These are phyloP conservation scores for Alternaria conjuncta DNA, from an alignment of 2,329 filamentous ascomycete genomes.

Conservation along the genomic window DNA sequence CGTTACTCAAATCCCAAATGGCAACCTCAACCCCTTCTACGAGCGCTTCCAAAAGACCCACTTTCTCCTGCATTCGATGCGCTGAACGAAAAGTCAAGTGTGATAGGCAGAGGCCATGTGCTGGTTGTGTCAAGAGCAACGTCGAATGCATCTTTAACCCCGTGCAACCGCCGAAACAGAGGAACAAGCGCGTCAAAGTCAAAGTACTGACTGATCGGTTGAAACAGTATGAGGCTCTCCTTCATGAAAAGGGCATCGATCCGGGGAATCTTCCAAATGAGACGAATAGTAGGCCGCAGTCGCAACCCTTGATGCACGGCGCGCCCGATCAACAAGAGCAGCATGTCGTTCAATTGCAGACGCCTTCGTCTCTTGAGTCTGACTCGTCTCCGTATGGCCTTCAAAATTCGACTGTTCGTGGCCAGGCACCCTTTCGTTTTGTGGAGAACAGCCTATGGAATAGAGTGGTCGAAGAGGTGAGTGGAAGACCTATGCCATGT, in stretches of 20 bases:
- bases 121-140: constrained; percentile 24
- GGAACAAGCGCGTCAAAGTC: constrained; percentile 8
- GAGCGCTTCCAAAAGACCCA: neutral
- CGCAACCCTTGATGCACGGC: neutral
- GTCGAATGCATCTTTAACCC: constrained; percentile 25
- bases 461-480: neutral
- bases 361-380: neutral
- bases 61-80: constrained; percentile 26
- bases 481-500: too few species aligned
- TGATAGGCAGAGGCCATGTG: constrained; percentile 30
- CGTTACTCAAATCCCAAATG: neutral
- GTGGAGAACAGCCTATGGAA: neutral
- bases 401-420: neutral
- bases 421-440: neutral
- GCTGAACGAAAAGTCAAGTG: constrained; percentile 35
- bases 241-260: constrained; percentile 24
- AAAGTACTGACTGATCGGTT: constrained; percentile 24
- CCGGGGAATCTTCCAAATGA: neutral
- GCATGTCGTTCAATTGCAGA: constrained; percentile 15
- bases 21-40: neutral
- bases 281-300: neutral
- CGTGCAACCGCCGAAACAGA: constrained; percentile 10
- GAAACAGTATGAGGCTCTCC: constrained; percentile 29
- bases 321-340: neutral
- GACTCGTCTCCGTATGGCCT: neutral